Base-by-base conservation (phyloP, 2,329 filamentous ascomycete species). In the Lizonia empirigonia region DNA sequence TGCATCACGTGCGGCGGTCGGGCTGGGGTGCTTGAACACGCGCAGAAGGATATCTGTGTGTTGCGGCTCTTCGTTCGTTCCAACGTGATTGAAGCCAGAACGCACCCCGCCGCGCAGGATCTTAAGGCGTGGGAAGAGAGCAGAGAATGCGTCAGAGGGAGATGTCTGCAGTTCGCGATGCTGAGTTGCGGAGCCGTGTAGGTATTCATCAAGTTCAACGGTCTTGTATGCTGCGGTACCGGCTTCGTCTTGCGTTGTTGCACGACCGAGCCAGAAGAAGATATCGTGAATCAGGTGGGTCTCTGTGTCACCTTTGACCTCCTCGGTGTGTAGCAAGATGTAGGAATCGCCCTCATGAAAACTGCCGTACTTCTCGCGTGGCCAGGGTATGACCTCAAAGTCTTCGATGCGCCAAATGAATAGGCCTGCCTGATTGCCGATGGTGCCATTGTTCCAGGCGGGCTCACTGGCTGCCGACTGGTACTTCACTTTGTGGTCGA, bases 281-380 rank as follows among this genome's bases (percentile, higher is more conserved):
- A 88, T 80, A 40, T 88, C 85, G 60, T 88, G 85, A 33, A 63
- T 50, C 13, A 68, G 26, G 13, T 60, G 63, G 1, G 27, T 23
- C 4, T 45, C 47, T 15, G 59, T 26, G 4, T 36, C 35, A 73
- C 27, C 34, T 33, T 78, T 78, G 24, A 83, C 65, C 60, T 81
- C 80, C 69, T 81, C 82, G 4, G 85, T 84, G 66, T 84, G 76
- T 37, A 89, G 76, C 4, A 88, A 74, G 50, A 88, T 85, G 65
- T 85, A 89, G 71, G 84, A 87, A 67, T 88, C 86, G 23, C 85
- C 85, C 39, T 88, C 83, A 69, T 83, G 82, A 67, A 88, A 89
- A 40, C 82, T 75, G 41, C 85, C 85, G 47, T 82, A 76, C 36
- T 78, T 77, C 13, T 80, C 73, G 49, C 76, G 74, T 2, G 85